Evolutionary conservation across 1,284 basidiomycete genomes (phyloP).

Genomic region (Ceratobasidium sp.): DNA sequence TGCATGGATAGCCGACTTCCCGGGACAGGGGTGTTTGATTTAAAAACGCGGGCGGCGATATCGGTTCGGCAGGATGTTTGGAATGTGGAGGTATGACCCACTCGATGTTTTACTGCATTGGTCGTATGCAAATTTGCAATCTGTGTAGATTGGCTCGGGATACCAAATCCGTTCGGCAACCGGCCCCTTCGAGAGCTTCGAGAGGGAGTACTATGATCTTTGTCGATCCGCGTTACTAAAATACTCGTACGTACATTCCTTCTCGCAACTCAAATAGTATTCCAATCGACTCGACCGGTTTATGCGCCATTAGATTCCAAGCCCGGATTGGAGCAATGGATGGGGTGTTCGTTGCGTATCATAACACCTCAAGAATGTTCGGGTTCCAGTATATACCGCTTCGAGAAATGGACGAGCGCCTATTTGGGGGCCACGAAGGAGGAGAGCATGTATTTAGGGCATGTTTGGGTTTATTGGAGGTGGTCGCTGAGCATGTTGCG

Average conservation of each 20-base stretch:
- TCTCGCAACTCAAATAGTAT: not conserved
- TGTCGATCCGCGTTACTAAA: constrained; percentile 94
- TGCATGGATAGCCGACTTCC: constrained; percentile 85
- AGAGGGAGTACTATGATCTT: constrained; percentile 92
- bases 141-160: constrained; percentile 74
- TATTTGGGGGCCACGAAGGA: constrained; percentile 73
- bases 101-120: not conserved
- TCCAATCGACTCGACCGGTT: not conserved
- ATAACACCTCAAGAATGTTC: constrained; percentile 89
- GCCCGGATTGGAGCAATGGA: constrained; percentile 98
- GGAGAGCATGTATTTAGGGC: constrained; percentile 84
- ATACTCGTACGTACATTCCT: constrained; percentile 71
- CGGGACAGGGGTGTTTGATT: constrained; percentile 91
- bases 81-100: constrained; percentile 74
- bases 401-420: constrained; percentile 84
- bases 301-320: constrained; percentile 73
- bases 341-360: constrained; percentile 94
- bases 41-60: constrained; percentile 92
- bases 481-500: constrained; percentile 18
- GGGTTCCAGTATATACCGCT: constrained; percentile 95
- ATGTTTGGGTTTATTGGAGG: constrained; percentile 79
- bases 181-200: constrained; percentile 79
- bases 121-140: not conserved
- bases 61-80: constrained; percentile 87
- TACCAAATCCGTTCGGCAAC: constrained; percentile 73